Evolutionary conservation across 2,329 filamentous ascomycete species (phyloP).

Genomic region (Ophiocordyceps unilateralis): DNA sequence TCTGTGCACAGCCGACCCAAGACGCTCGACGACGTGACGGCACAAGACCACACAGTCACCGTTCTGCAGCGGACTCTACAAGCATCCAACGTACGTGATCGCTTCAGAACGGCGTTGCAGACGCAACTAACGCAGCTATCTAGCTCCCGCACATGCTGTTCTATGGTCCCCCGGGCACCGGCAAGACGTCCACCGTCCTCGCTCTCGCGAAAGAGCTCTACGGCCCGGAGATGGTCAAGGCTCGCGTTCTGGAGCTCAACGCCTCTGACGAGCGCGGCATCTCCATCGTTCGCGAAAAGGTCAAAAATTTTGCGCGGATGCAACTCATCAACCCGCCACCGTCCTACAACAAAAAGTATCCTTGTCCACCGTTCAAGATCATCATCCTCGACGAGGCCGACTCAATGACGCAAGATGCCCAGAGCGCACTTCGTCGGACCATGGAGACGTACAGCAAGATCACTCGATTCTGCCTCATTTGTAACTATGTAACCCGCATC

Average conservation of each 20-base stretch:
- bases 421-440: slow-evolving; percentile 77
- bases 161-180: slow-evolving; percentile 92
- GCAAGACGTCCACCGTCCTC: slow-evolving; percentile 95
- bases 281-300: slow-evolving; percentile 88
- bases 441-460: slow-evolving; percentile 98
- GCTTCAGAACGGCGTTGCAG: not conserved
- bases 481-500: slow-evolving; percentile 96
- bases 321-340: slow-evolving; percentile 72
- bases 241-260: slow-evolving; percentile 95
- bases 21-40: slow-evolving; percentile 82
- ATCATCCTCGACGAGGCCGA: slow-evolving; percentile 97
- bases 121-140: not conserved
- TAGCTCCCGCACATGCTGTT: slow-evolving; percentile 95
- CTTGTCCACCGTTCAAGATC: slow-evolving; percentile 96
- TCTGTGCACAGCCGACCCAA: slow-evolving; percentile 58
- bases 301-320: slow-evolving; percentile 95
- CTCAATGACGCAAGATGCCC: slow-evolving; percentile 97
- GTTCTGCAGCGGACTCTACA: slow-evolving; percentile 85
- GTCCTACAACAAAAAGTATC: slow-evolving; percentile 54
- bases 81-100: slow-evolving; percentile 61
- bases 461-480: slow-evolving; percentile 92
- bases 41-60: slow-evolving; percentile 91
- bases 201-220: slow-evolving; percentile 95
- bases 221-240: slow-evolving; percentile 81
- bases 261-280: slow-evolving; percentile 98